These are phyloP conservation scores for Boletus fagicola DNA, from an alignment of 768 basidiomycete genomes.

Conservation along the genomic window DNA sequence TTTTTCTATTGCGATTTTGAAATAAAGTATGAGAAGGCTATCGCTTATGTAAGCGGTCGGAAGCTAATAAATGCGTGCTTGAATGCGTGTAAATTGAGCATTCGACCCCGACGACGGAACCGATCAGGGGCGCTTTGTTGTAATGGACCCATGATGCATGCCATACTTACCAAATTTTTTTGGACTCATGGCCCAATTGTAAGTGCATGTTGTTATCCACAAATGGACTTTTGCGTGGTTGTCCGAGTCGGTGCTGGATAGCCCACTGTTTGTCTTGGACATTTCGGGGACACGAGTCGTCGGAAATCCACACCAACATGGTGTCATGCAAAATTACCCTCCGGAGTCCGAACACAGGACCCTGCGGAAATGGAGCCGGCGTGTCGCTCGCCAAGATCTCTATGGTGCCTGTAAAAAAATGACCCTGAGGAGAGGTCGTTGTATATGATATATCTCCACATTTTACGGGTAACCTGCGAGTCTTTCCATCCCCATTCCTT, in stretches of 20 bases:
- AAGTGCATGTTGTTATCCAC: background rate
- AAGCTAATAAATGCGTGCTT: too few relatives aligned
- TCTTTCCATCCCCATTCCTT: conserved; percentile 6
- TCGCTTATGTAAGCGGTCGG: too few relatives aligned
- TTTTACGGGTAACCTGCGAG: background rate
- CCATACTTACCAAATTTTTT: background rate
- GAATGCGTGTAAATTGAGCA: background rate
- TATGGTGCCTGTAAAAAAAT: conserved; percentile 14
- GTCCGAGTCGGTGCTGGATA: background rate
- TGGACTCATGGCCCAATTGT: background rate
- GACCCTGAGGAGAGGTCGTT: conserved; percentile 12
- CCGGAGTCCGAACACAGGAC: background rate
- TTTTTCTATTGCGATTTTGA: background rate
- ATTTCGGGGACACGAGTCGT: background rate
- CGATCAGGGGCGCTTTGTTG: background rate
- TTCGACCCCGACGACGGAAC: background rate
- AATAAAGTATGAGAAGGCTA: too few relatives aligned
- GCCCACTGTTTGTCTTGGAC: background rate
- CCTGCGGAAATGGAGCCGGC: background rate
- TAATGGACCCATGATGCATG: background rate
- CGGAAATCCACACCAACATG: background rate
- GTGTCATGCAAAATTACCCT: background rate
- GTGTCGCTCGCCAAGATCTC: background rate
- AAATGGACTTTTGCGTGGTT: background rate
- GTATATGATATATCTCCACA: conserved; percentile 2